phyloP scores from a whole-genome alignment of 495 filamentous ascomycete species.

The Hypoxylon lienhwacheense region DNA sequence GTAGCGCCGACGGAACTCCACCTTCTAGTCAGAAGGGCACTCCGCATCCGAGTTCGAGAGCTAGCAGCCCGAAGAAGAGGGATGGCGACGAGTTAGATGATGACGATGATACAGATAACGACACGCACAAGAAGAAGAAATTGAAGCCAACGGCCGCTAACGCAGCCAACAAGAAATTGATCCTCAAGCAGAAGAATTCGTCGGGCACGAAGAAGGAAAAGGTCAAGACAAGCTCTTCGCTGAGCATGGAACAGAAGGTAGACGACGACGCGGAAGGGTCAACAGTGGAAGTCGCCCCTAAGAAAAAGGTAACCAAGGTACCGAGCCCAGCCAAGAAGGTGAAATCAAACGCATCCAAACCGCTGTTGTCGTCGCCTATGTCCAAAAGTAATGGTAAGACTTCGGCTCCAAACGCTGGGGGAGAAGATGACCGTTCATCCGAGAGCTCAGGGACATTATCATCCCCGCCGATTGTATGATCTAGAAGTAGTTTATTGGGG shows the following conservation, averaged over 20 bases:
- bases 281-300: conserved; percentile 48
- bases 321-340: conserved; percentile 52
- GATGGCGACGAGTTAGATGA: conserved; percentile 53
- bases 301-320: conserved; percentile 47
- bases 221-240: conserved; percentile 44
- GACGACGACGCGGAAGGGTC: conserved; percentile 44
- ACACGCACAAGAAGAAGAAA: conserved; percentile 56
- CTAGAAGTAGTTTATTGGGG: neutral
- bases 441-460: conserved; percentile 56
- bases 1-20: conserved; percentile 56
- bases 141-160: conserved; percentile 46
- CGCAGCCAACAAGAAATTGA: conserved; percentile 48
- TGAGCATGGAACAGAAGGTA: conserved; percentile 46
- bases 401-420: conserved; percentile 22
- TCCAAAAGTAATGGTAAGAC: conserved; percentile 45
- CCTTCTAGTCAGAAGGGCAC: conserved; percentile 62
- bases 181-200: conserved; percentile 50
- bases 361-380: conserved; percentile 40
- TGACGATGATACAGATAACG: conserved; percentile 54
- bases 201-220: conserved; percentile 50
- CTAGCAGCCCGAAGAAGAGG: conserved; percentile 54
- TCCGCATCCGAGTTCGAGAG: conserved; percentile 54
- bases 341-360: conserved; percentile 45
- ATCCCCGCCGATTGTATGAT: conserved; percentile 46
- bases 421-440: conserved; percentile 49